Evolutionary conservation across 805 yeast genomes (phyloP).

Genomic region (Nakazawaea ishiwadae): DNA sequence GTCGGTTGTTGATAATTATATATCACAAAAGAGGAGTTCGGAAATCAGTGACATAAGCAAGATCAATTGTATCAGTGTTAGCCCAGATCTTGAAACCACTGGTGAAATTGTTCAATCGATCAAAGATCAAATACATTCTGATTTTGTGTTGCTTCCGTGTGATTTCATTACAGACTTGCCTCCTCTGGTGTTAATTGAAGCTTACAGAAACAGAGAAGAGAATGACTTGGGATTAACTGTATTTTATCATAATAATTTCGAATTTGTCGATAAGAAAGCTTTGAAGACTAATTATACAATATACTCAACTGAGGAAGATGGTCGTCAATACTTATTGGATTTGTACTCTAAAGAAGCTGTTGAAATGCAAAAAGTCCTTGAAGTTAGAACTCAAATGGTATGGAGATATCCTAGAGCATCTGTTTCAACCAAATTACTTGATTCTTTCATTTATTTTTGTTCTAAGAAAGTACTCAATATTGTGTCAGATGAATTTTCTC

Average conservation of each 20-base stretch:
- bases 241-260: constrained; percentile 71
- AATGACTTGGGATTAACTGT: constrained; percentile 69
- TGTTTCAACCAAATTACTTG: constrained; percentile 71
- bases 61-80: constrained; percentile 38
- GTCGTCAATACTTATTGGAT: constrained; percentile 58
- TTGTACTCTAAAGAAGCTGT: constrained; percentile 65
- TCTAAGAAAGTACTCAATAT: constrained; percentile 48
- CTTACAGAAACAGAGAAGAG: constrained; percentile 67
- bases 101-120: constrained; percentile 59
- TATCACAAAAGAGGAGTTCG: constrained; percentile 30
- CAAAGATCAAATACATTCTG: constrained; percentile 35
- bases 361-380: constrained; percentile 64
- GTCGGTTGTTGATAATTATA: constrained; percentile 44
- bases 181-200: constrained; percentile 82
- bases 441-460: constrained; percentile 69
- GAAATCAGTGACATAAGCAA: constrained; percentile 28
- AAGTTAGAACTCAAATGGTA: constrained; percentile 77
- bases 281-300: constrained; percentile 65
- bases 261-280: constrained; percentile 72
- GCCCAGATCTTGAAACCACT: constrained; percentile 38
- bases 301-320: constrained; percentile 44
- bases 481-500: constrained; percentile 30
- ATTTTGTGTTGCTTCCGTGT: constrained; percentile 85
- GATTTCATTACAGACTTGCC: constrained; percentile 92
- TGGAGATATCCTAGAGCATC: constrained; percentile 83